phyloP scores from a whole-genome alignment of 345 rosid species.

The Cardiospermum halicacabum region DNA sequence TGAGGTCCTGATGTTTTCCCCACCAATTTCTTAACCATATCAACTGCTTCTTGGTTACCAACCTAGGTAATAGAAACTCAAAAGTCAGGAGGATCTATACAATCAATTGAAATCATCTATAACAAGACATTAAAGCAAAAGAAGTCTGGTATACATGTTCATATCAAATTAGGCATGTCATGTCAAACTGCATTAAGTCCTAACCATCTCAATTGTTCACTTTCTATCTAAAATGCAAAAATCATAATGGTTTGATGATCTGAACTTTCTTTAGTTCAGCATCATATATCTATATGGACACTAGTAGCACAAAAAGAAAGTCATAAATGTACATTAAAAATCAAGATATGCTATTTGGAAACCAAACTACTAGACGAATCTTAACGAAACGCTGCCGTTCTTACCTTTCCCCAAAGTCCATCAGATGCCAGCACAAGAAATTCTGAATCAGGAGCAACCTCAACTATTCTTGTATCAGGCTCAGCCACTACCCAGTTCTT shows the following conservation, averaged over 20 bases:
- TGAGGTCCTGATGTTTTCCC: constrained; percentile 29
- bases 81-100: constrained; percentile 8
- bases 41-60: constrained; percentile 71
- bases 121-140: background rate
- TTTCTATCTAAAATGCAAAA: background rate
- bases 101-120: background rate
- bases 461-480: constrained; percentile 52
- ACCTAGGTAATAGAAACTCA: constrained; percentile 35
- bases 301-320: background rate
- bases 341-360: too few relatives aligned
- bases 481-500: constrained; percentile 81
- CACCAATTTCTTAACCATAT: constrained; percentile 30
- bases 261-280: background rate
- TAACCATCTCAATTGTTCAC: background rate
- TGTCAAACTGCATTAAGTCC: background rate
- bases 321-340: background rate
- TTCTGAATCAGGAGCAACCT: constrained; percentile 52
- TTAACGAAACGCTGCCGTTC: background rate
- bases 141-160: background rate
- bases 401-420: constrained; percentile 76
- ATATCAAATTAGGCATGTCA: background rate
- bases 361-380: background rate
- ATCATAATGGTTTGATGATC: background rate
- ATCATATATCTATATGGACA: background rate
- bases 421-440: constrained; percentile 82